phyloP scores from a whole-genome alignment of 2,329 filamentous ascomycete species.

The Trichoderma polysporum region DNA sequence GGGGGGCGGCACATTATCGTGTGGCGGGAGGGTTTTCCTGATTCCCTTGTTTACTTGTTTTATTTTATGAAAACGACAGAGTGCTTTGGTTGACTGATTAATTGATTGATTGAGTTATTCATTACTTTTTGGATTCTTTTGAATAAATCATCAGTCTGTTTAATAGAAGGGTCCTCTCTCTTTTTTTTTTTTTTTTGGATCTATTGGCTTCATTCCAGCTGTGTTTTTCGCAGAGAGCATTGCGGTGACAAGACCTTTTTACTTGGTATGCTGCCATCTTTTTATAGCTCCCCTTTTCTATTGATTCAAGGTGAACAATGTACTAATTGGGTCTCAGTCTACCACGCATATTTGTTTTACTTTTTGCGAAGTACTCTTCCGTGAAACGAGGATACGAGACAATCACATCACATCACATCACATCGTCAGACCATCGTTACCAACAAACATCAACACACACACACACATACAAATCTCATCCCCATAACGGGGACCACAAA shows the following conservation, averaged over 20 bases:
- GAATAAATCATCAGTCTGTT: background rate
- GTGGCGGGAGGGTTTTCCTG: background rate
- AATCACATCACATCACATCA: background rate
- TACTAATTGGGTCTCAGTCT: background rate
- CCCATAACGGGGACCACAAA: background rate
- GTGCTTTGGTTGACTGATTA: background rate
- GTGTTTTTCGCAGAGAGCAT: no score
- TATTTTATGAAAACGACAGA: background rate
- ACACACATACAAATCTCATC: background rate
- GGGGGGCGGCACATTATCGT: background rate
- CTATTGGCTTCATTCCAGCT: background rate
- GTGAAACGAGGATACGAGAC: background rate
- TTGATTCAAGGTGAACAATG: background rate
- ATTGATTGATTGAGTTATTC: background rate
- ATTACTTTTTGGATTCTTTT: background rate
- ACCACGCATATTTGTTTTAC: background rate
- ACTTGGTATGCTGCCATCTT: background rate
- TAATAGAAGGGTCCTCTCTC: background rate
- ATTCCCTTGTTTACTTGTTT: conserved; percentile 22
- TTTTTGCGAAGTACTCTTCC: background rate
- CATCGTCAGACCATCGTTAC: no score
- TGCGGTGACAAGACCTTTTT: conserved; percentile 11
- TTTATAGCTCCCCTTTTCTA: background rate
- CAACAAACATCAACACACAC: background rate
- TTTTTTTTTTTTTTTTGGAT: background rate